These are phyloP conservation scores for Eucalyptus cloeziana DNA, from an alignment of 345 rosid genomes.

Conservation along the genomic window DNA sequence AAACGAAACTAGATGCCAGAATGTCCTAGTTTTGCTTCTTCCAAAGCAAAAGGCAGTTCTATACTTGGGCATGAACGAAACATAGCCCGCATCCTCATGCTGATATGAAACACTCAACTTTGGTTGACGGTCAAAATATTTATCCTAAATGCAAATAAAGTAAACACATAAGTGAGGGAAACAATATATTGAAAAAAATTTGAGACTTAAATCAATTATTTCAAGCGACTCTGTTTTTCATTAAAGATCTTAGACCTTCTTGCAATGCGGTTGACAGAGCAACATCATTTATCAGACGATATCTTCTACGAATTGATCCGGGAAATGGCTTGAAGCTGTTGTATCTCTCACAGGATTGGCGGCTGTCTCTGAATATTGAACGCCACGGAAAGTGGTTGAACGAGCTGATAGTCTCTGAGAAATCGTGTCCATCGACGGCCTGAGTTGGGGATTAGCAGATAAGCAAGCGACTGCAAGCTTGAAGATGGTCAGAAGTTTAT, in stretches of 20 bases:
- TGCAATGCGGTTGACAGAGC: too few relatives aligned
- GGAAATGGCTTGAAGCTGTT: too few relatives aligned
- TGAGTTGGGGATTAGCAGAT: background rate
- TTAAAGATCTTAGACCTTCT: too few relatives aligned
- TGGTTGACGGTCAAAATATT: background rate
- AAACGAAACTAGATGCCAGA: too few relatives aligned
- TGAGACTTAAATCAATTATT: too few relatives aligned
- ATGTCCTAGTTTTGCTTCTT: too few relatives aligned
- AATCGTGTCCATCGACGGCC: slow-evolving; percentile 11
- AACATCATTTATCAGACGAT: too few relatives aligned
- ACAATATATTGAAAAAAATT: background rate
- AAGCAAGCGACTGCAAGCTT: background rate
- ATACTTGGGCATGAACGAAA: background rate
- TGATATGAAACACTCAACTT: background rate
- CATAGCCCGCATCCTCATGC: background rate
- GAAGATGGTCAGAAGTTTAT: background rate
- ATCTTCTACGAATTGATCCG: too few relatives aligned
- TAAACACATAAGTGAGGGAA: background rate
- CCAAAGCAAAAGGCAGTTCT: too few relatives aligned
- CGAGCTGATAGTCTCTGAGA: background rate
- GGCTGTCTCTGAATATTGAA: background rate
- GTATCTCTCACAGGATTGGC: too few relatives aligned
- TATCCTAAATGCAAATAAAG: background rate
- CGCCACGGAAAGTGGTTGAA: background rate
- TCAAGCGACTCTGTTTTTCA: too few relatives aligned